Base-by-base conservation (phyloP, 2,329 filamentous ascomycete species). In the Fusarium sacchari region DNA sequence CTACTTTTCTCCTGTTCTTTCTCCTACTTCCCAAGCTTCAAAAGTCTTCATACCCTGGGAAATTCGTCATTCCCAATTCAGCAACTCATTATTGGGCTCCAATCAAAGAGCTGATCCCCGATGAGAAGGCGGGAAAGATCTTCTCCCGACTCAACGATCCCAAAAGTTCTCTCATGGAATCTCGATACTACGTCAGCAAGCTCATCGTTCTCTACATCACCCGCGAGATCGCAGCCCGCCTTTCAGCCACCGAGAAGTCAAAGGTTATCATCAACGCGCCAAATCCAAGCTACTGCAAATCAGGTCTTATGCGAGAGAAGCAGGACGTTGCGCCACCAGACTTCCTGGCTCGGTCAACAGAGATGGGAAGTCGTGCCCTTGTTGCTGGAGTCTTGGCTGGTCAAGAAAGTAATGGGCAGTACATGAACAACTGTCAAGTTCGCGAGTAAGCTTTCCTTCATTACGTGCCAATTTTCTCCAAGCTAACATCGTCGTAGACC, bases 231-330 rank as follows among this genome's bases (percentile, higher is more conserved):
- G 80, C 78, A 7, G 22, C 60, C 28, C 68, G 69, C 6, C 60
- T 72, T 7, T 44, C 24, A 0, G 18, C 17, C 0, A 59, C 73
- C 0, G 63, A 58, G 0, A 75, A 76, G 52, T 49, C 42, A 13
- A 4, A 12, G 0, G 67, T 81, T 22, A 77, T 83, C 24, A 65
- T 85, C 64, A 85, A 84, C 64, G 78, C 83, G 18, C 81, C 82
- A 0, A 85, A 84, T 52, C 83, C 83, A 5, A 84, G 83, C 47
- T 83, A 79, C 60, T 84, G 83, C 78, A 81, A 82, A 57, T 84
- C 82, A 0, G 73, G 73, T 14, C 73, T 83, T 5, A 32, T 74
- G 3, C 67, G 72, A 7, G 71, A 76, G 26, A 60, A n/a, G 15
- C 7, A 57, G 43, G 26, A 28, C 0, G 2, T 12, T 7, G n/a